Conservation (phyloP, 108 stramenopile genomes). For the Pseudonitzschia pungens region DNA sequence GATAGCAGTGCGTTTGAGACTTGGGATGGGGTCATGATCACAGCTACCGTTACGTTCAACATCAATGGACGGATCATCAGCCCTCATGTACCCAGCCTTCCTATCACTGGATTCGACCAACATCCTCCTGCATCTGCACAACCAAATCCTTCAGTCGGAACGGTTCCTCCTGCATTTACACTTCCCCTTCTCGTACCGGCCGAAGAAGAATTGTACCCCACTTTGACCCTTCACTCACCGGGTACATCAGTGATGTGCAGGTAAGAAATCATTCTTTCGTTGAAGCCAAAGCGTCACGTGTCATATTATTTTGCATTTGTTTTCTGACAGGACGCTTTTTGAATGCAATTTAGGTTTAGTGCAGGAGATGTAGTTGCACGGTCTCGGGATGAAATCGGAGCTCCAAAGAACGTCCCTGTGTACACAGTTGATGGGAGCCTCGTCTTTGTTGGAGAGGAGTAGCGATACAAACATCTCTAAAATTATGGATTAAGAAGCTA, state of each 20-base stretch:
- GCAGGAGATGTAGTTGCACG: slow-evolving; percentile 80
- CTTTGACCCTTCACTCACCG: slow-evolving; percentile 88
- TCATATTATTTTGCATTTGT: neutral
- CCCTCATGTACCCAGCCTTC: slow-evolving; percentile 28
- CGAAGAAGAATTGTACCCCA: slow-evolving; percentile 91
- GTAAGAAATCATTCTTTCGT: slow-evolving; percentile 40
- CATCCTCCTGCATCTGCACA: slow-evolving; percentile 13
- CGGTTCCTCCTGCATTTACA: slow-evolving; percentile 30
- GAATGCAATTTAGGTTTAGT: slow-evolving; percentile 34
- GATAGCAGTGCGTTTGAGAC: slow-evolving; percentile 84
- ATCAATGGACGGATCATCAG: slow-evolving; percentile 55
- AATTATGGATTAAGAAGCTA: too few relatives aligned
- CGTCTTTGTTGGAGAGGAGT: slow-evolving; percentile 48
- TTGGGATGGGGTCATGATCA: slow-evolving; percentile 89
- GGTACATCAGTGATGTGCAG: slow-evolving; percentile 84
- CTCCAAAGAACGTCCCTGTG: slow-evolving; percentile 72
- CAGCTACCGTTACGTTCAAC: slow-evolving; percentile 85
- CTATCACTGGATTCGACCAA: slow-evolving; percentile 12
- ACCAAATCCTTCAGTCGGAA: neutral
- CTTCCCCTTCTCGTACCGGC: slow-evolving; percentile 77
- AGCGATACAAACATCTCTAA: too few relatives aligned
- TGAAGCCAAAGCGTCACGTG: neutral
- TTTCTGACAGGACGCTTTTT: neutral
- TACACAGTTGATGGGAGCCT: slow-evolving; percentile 94
- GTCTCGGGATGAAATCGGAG: slow-evolving; percentile 75